A percentile compares a stretch with the other conserved stretches of the same genome.
These are phyloP conservation scores for Oryza coarctata DNA, from an alignment of 176 grass and related monocot species.

Conservation along the genomic window DNA sequence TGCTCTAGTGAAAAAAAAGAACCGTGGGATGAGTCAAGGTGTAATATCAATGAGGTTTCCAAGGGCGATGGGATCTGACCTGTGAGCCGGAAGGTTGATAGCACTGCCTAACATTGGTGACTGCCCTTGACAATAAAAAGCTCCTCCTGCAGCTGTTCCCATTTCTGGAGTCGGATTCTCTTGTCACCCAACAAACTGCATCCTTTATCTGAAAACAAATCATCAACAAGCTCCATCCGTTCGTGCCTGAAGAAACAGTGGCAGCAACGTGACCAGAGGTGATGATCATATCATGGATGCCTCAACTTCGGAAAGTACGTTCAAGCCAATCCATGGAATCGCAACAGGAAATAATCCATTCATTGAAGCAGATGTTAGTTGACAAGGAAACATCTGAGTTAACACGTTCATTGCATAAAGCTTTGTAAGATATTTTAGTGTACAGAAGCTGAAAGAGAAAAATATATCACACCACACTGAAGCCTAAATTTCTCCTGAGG, in stretches of 20 bases:
- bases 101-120: background rate
- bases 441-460: background rate
- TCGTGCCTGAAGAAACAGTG: background rate
- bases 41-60: background rate
- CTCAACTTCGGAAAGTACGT: background rate
- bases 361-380: background rate
- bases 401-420: background rate
- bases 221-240: background rate
- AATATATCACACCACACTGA: background rate
- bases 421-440: background rate
- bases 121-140: background rate
- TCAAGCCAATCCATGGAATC: background rate
- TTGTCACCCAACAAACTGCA: background rate
- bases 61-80: background rate
- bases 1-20: background rate
- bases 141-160: background rate
- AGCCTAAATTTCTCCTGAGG: background rate
- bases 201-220: background rate
- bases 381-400: slow-evolving; percentile 4
- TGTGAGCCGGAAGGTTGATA: background rate
- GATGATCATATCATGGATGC: background rate
- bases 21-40: background rate
- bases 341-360: background rate
- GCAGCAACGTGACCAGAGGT: background rate
- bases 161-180: background rate